These are phyloP conservation scores for Penicillium sp. DNA, from an alignment of 2,329 filamentous ascomycete genomes.

Conservation along the genomic window DNA sequence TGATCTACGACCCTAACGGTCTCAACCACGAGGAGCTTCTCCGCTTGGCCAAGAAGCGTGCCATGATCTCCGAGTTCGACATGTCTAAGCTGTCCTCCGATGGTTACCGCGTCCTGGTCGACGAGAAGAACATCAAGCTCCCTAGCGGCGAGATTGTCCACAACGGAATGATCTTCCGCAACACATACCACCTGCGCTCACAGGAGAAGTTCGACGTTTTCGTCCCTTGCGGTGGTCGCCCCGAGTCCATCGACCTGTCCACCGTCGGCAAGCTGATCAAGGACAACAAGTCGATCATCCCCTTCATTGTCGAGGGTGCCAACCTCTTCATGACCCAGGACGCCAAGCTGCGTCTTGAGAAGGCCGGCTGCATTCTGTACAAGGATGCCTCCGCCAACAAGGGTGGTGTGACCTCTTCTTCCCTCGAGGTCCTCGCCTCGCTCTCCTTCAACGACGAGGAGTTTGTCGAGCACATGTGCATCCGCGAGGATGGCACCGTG, in stretches of 20 bases:
- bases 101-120: constrained; percentile 89
- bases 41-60: constrained; percentile 79
- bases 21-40: constrained; percentile 81
- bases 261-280: constrained; percentile 85
- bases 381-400: constrained; percentile 99
- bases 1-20: constrained; percentile 89
- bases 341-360: constrained; percentile 90
- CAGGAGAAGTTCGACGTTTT: constrained; percentile 80
- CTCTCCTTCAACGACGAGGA: constrained; percentile 88
- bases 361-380: constrained; percentile 92
- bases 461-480: constrained; percentile 94
- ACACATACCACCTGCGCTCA: constrained; percentile 90
- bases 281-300: constrained; percentile 82
- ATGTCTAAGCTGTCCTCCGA: constrained; percentile 78
- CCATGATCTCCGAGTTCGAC: constrained; percentile 90
- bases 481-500: constrained; percentile 71
- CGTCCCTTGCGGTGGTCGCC: constrained; percentile 93
- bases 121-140: constrained; percentile 85
- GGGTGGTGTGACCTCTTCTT: constrained; percentile 95
- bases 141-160: constrained; percentile 82
- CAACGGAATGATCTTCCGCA: constrained; percentile 95
- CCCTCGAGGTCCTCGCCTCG: constrained; percentile 90
- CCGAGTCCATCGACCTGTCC: constrained; percentile 92
- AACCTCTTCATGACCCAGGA: constrained; percentile 99
- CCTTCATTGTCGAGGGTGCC: constrained; percentile 96